Evolutionary conservation across 192 early-diverging fungal species (phyloP), one percentile per base, ranked within the genome.

Genomic region (Coemansia erecta): DNA sequence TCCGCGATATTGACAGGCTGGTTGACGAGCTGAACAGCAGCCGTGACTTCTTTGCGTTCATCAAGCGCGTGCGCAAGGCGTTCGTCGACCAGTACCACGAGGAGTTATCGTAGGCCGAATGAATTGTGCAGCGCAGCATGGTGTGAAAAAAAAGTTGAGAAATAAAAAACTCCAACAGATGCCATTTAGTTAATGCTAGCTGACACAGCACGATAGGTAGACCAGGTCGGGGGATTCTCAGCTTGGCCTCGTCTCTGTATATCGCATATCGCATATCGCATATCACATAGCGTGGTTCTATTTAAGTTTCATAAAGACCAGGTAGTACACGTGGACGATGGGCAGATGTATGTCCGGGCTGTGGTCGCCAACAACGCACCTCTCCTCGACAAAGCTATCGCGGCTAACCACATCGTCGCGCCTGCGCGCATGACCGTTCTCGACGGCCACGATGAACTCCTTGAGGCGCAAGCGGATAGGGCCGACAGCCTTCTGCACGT

Each of bases 1-100:
- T 88, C 17, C 58, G 73, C 17, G 70, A 81, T 28, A 44, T 88
- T 18, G 49, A 69, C 5, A 53, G 59, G 5, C 71, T 81, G 21
- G 63, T 87, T 15, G 77, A 73, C 24, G 81, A 70, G 61, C 59
- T 91, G 28, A 89, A 89, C 64, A 54, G 54, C 21, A 83, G 73
- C 21, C 67, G 86, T 17, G 89, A 89, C 60, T 88, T 91, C 61
- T 88, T 83, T 68, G 77, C 75, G 1, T 91, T 91, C 51, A 52
- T 91, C 53, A 89, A 91, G 72, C 73, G 72, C 44, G 80, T 85
- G 43, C 84, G 89, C 6, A 66, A 66, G 37, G 80, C 72, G 4
- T 91, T 91, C 70, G 62, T 65, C 9, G 72, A 84, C 14, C 51
- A 60, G 26, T 79, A 79, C 48, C 37, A 22, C 19, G 43, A 31